A percentile compares a stretch with the other conserved stretches of the same genome.
These are phyloP conservation scores for Tilletiopsis washingtonensis DNA, from an alignment of 1,284 basidiomycete genomes.

Conservation along the genomic window DNA sequence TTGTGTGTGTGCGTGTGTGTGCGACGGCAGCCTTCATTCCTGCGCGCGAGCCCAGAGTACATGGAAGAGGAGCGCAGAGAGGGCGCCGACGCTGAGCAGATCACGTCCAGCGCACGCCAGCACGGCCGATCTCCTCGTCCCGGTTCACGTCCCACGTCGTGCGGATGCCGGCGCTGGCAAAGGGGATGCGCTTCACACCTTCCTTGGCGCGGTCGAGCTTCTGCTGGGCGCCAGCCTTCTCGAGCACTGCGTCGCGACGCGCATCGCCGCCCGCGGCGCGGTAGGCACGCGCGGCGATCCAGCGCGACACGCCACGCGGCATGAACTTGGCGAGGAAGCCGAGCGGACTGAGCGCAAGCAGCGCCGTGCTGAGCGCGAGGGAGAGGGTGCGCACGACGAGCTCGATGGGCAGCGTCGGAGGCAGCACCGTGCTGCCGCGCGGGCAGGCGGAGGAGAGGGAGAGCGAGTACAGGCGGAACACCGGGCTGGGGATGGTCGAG, in stretches of 20 bases:
- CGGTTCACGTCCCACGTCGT: conserved; percentile 25
- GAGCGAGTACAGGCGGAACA: conserved; percentile 30
- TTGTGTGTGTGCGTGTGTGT: no score
- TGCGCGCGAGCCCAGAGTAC: no score
- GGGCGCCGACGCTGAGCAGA: no score
- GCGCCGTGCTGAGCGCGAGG: conserved; percentile 16
- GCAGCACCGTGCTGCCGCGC: conserved; percentile 25
- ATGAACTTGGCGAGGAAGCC: conserved; percentile 27
- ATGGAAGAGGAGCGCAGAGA: no score
- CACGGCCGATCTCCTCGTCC: conserved; percentile 16
- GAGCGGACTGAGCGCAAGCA: conserved; percentile 33
- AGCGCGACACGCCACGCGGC: conserved; percentile 15
- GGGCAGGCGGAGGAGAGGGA: conserved; percentile 31
- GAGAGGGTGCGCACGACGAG: conserved; percentile 22
- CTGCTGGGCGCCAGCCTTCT: conserved; percentile 20
- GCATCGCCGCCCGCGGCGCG: conserved; percentile 19
- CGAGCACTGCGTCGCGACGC: conserved; percentile 15
- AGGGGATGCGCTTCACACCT: conserved; percentile 26
- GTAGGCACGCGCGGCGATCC: conserved; percentile 26
- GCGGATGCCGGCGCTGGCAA: conserved; percentile 29
- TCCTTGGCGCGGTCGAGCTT: conserved; percentile 19
- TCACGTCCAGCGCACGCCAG: conserved; percentile 12
- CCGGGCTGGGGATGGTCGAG: conserved; percentile 18
- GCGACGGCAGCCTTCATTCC: no score
- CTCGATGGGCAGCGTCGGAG: conserved; percentile 31